phyloP scores from a whole-genome alignment of 306 rosid genomes.

The Dryas alaskensis region DNA sequence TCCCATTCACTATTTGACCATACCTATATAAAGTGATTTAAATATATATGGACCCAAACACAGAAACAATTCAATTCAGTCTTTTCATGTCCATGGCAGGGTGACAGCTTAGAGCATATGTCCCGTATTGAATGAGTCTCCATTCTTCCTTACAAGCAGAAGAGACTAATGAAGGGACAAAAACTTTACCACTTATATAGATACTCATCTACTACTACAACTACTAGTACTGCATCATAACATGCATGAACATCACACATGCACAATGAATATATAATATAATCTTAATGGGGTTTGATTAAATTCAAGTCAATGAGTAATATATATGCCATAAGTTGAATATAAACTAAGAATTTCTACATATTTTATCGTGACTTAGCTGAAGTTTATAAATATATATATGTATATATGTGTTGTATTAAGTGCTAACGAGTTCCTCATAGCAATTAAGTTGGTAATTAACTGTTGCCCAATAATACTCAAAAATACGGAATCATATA shows the following conservation, averaged over 20 bases:
- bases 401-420: background rate
- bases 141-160: conserved; percentile 18
- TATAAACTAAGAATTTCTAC: too few relatives aligned
- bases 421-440: conserved; percentile 16
- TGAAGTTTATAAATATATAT: too few relatives aligned
- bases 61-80: conserved; percentile 20
- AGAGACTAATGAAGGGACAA: conserved; percentile 34
- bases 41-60: conserved; percentile 8
- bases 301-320: background rate
- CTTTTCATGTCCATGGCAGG: conserved; percentile 26
- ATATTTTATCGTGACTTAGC: background rate
- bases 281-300: background rate
- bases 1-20: background rate
- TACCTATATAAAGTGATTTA: background rate
- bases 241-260: background rate
- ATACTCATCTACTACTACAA: too few relatives aligned
- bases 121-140: conserved; percentile 25
- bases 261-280: background rate
- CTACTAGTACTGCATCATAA: background rate
- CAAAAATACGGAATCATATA: background rate
- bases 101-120: conserved; percentile 31
- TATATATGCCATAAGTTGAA: background rate
- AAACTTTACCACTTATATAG: background rate
- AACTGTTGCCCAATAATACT: conserved; percentile 1
- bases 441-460: conserved; percentile 17